Evolutionary conservation across 2,329 filamentous ascomycete species (phyloP).

Genomic region (Fusarium avenaceum): DNA sequence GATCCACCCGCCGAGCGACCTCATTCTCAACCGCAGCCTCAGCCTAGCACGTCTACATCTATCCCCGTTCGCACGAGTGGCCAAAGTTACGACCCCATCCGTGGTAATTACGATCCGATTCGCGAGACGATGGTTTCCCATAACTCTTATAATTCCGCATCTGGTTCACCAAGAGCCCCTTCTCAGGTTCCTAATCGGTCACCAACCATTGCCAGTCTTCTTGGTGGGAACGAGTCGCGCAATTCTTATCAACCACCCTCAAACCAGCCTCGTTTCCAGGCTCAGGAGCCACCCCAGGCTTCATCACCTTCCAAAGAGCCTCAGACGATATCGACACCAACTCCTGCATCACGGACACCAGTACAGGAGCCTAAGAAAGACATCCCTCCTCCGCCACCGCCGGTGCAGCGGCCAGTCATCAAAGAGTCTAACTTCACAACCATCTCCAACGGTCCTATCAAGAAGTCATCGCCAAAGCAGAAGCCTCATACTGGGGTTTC

Average conservation of each 20-base stretch:
- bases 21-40: slow-evolving; percentile 41
- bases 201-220: slow-evolving; percentile 90
- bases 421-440: slow-evolving; percentile 59
- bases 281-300: slow-evolving; percentile 57
- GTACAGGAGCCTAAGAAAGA: slow-evolving; percentile 57
- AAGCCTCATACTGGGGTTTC: slow-evolving; percentile 58
- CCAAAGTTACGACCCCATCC: slow-evolving; percentile 90
- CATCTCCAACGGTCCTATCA: slow-evolving; percentile 58
- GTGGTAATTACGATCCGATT: slow-evolving; percentile 78
- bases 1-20: slow-evolving; percentile 53
- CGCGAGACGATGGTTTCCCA: slow-evolving; percentile 71
- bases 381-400: slow-evolving; percentile 53
- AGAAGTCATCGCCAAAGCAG: slow-evolving; percentile 64
- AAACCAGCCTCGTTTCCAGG: slow-evolving; percentile 51
- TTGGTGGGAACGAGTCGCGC: slow-evolving; percentile 61
- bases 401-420: slow-evolving; percentile 52
- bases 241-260: slow-evolving; percentile 46
- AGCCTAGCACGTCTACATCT: slow-evolving; percentile 58
- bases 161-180: slow-evolving; percentile 63
- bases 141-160: slow-evolving; percentile 61
- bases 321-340: slow-evolving; percentile 52
- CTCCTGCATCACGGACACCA: slow-evolving; percentile 51
- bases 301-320: slow-evolving; percentile 60
- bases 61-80: slow-evolving; percentile 74
- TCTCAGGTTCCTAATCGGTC: slow-evolving; percentile 65